Evolutionary conservation across 768 basidiomycete genomes (phyloP), one percentile per base, ranked within the genome.

Genomic region (Agrocybe chaxingu): DNA sequence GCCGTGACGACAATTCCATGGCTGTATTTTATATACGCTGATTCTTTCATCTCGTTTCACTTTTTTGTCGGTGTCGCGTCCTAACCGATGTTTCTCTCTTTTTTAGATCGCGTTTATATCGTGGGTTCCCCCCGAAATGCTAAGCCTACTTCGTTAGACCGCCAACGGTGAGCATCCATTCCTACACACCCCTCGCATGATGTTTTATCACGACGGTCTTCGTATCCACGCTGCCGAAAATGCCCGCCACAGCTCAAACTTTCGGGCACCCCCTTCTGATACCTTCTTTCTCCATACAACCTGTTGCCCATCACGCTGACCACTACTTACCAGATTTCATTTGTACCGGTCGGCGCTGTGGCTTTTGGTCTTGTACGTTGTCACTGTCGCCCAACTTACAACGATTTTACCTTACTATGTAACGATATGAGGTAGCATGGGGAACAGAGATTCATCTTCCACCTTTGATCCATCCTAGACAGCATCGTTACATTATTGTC

Each of bases 141-240:
- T 8, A 7, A 18, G 29, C 33, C 48, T 24, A 38, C 19, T 18
- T 8, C 16, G 13, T 29, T 4, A 9, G 9, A 24, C 13, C 3
- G 12, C 12, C 47, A 8, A 60, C 54, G 54, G 75, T 80, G 60
- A 71, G 74, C 73, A 44, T 33, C 3, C 46, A 34, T 48, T 47
- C 47, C 31, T 35, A 45, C 35, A 11, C 34, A 41, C 31, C 51
- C 40, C 50, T 64, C 53, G 13, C 48, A 82, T 85, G 85, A 88
- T 89, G 86, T 67, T 79, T 70, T 75, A 82, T 84, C 87, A 90
- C 89, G 89, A 91, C 89, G 89, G 89, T 91, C 89, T 90, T 88
- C 89, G 89, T 90, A 91, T 61, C 50, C 66, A 65, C 57, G 51
- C 69, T 89, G 87, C 84, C 89, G 89, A 91, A 91, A 87, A 64